Base-by-base conservation (phyloP, 2,329 filamentous ascomycete genomes). In the Ophiosphaerella narmari region DNA sequence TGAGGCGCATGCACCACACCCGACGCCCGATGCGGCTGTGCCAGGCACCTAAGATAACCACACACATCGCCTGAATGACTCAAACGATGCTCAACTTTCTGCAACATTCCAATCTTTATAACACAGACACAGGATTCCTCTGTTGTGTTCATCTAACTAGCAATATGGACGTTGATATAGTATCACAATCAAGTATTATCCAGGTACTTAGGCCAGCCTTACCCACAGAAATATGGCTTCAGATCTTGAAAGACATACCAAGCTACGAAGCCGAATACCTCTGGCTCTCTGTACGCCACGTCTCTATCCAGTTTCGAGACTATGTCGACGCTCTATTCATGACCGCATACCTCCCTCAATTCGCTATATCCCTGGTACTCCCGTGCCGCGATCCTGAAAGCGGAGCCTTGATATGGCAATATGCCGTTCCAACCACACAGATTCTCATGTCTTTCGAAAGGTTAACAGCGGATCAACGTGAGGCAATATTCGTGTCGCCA, bases 301-400 rank as follows among this genome's bases (percentile, higher is more conserved):
- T 60, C 1, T 63, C 62, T 4, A 50, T 36, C n/a, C 26, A 35
- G 1, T 55, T 55, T 46, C 55, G 46, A 48, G 42, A 59, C 14
- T 48, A 48, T 23, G 55, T 62, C 8, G 60, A 67, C 16, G 52
- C 55, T 4, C 39, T 62, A 5, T 66, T 66, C 31, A 35, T 50
- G 3, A 49, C 54, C 7, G 51, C n/a, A 5, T 46, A 57, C 26
- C 48, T 68, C 33, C 49, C 54, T 11, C 42, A 32, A 1, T 34
- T 63, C 13, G 43, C 40, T 0, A 48, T 59, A 1, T 59, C 55
- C 1, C 26, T 66, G 1, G 51, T 58, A 7, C 58, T 66, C 7
- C 63, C 62, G 13, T 60, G 55, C 2, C 52, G 56, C 18, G 60
- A 66, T 23, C 57, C 57, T 11, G 47, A 32, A 3, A 61, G 52